Base-by-base conservation (phyloP, 441 rosid genomes). In the Arabidopsis lyrata region DNA sequence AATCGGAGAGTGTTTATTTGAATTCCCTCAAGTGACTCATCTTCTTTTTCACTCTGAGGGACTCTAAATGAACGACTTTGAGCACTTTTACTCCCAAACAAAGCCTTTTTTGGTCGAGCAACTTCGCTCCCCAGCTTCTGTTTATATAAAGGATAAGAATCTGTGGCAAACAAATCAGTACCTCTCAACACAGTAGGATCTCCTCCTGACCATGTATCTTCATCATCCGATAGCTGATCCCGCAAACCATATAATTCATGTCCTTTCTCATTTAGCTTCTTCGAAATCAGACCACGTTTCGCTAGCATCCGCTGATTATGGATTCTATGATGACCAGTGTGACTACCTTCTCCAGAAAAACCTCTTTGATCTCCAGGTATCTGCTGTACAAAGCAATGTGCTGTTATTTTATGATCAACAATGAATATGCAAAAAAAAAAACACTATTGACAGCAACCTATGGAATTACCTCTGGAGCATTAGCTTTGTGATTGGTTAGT, bases 251-350 rank as follows among this genome's bases (percentile, higher is more conserved):
- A 85, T 83, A 70, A 82, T 49, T 68, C 77, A 66, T 67, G 85
- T 76, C 48, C 66, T 74, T 78, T 81, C 73, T 72, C 76, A 32
- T 69, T 63, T 18, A 76, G 55, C 85, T 83, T 89, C 86, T 87
- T 89, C 5, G 83, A 58, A 34, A 78, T 63, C 74, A 82, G 77
- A 31, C 66, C 66, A 82, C 83, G 82, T 81, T 92, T 88, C 8
- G 88, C 80, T 78, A 86, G 75, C 61, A 80, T 81, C 85, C 95
- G 81, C 63, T 82, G 85, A 70, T 81, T 80, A 48, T 32, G 54
- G 20, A 68, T 48, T 67, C 80, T 57, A 2, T 42, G 75, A 56
- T 68, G 75, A 76, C 24, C 18, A 80, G 0, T 62, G 38, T 7
- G n/a, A 5, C 72, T 56, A 65, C 79, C 81, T 73, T 77, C 81